Percentiles rank a stretch among this genome's conserved stretches.
These are phyloP conservation scores for Cornus controversa DNA, from an alignment of 148 eudicot genomes.

Conservation along the genomic window DNA sequence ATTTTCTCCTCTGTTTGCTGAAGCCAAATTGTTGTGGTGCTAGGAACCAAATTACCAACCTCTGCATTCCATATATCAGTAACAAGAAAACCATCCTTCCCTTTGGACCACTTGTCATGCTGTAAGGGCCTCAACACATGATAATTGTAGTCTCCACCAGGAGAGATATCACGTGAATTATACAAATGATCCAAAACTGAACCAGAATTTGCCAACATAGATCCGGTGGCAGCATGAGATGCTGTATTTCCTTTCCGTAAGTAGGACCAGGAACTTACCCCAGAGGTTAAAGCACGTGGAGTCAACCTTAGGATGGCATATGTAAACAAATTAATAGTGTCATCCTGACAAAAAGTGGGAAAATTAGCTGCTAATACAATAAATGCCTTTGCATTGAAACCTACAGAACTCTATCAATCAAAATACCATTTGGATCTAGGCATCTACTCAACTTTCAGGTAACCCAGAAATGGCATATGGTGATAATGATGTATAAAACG, in stretches of 20 bases:
- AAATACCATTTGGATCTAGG: not conserved
- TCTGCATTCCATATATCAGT: constrained; percentile 63
- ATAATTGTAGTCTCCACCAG: constrained; percentile 43
- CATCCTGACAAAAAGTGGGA: constrained; percentile 54
- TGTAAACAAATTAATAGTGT: constrained; percentile 74
- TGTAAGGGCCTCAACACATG: constrained; percentile 66
- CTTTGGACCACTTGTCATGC: constrained; percentile 77
- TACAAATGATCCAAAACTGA: constrained; percentile 43
- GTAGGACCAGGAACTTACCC: constrained; percentile 79
- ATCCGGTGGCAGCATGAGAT: constrained; percentile 41
- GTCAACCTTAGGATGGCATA: constrained; percentile 82
- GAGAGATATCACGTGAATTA: constrained; percentile 52
- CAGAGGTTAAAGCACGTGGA: constrained; percentile 69
- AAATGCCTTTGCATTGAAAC: not conserved
- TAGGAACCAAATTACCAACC: constrained; percentile 31
- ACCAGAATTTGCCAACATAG: constrained; percentile 37
- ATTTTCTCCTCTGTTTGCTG: constrained; percentile 69
- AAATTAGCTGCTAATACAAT: not conserved
- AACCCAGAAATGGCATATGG: not conserved
- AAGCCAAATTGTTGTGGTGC: constrained; percentile 67
- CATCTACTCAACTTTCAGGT: constrained; percentile 3
- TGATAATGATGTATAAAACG: not conserved
- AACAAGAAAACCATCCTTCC: constrained; percentile 87
- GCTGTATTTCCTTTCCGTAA: constrained; percentile 64
- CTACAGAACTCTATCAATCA: not conserved